These are phyloP conservation scores for Quercus robur DNA, from an alignment of 306 rosid species.

Conservation along the genomic window DNA sequence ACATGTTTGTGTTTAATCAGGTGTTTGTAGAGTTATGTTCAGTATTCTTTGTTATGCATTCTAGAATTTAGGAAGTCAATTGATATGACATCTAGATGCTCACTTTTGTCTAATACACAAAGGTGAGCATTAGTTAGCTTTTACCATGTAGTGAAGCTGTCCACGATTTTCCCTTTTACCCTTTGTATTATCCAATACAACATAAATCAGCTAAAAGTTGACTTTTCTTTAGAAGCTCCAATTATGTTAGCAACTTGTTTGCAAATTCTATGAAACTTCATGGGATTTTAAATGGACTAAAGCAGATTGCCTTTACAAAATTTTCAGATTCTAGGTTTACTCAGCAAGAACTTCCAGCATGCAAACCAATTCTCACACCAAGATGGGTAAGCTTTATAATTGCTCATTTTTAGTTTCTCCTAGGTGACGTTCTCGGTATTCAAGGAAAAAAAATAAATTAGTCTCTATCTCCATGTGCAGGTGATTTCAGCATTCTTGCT, in stretches of 20 bases:
- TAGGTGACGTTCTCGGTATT: not conserved
- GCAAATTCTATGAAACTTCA: not conserved
- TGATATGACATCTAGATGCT: not conserved
- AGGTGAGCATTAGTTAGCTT: not conserved
- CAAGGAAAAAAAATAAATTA: not conserved
- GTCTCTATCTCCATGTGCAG: constrained; percentile 33
- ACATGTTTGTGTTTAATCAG: not conserved
- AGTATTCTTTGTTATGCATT: not conserved
- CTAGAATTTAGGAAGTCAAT: not conserved
- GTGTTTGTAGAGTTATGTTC: too few species aligned
- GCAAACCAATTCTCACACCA: constrained; percentile 98
- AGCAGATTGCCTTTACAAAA: constrained; percentile 4
- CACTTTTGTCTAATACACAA: not conserved
- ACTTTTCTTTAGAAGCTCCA: not conserved
- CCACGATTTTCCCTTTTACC: not conserved
- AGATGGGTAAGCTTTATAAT: constrained; percentile 53
- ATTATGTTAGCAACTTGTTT: not conserved
- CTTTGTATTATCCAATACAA: not conserved
- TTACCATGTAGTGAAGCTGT: not conserved
- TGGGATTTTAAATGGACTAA: constrained; percentile 9
- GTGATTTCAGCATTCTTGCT: constrained; percentile 90
- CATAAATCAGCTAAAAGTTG: not conserved
- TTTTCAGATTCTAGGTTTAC: constrained; percentile 86
- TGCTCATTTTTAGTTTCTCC: not conserved
- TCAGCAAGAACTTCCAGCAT: constrained; percentile 98